Base-by-base conservation (phyloP, 2,329 filamentous ascomycete genomes). In the Chrysoporthe puriensis region DNA sequence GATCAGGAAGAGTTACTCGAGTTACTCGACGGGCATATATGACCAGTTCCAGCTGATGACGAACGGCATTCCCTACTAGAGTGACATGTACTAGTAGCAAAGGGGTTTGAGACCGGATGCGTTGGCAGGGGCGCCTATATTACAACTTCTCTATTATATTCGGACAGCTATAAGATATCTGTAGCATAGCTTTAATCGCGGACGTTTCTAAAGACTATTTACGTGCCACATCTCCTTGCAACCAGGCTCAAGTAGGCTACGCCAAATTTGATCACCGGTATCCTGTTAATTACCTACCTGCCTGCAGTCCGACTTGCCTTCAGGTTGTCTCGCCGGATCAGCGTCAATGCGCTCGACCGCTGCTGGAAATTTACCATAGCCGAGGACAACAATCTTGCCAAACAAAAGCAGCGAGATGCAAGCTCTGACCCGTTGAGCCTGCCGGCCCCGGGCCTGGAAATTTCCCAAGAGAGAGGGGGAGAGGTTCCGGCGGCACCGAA, bases 31-130 rank as follows among this genome's bases (percentile, higher is more conserved):
- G 1, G 94, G 93, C 72, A 91, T 95, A 60, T 99, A 99, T 78
- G 96, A 99, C 81, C 93, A 97, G 79, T 99, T 97, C 85, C 96
- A 99, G 83, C 83, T 97, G 75, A 82, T 97, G 80, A 98, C 96
- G 43, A 98, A 99, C 77, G 96, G 95, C 7, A 99, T 99, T 78
- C 96, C 96, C 44, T 98, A 96, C 77, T 97, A 85, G 74, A 42
- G 11, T 11, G 21, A 14, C 44, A 32, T 32, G 50, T 52, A 26
- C 26, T 26, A 13, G 14, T 14, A 13, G 44, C 1, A 32, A 13
- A 36, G 13, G 4, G 32, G 11, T 13, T 18, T 36, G 34, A 1
- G 11, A 9, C 4, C 11, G 54, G 34, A 34, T 9, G 18, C 16
- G 21, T 9, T 44, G 13, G 21, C n/a, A 44, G n/a, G 18, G 21